phyloP scores from a whole-genome alignment of 352 stramenopile genomes.

The Globisporangium irregulare region DNA sequence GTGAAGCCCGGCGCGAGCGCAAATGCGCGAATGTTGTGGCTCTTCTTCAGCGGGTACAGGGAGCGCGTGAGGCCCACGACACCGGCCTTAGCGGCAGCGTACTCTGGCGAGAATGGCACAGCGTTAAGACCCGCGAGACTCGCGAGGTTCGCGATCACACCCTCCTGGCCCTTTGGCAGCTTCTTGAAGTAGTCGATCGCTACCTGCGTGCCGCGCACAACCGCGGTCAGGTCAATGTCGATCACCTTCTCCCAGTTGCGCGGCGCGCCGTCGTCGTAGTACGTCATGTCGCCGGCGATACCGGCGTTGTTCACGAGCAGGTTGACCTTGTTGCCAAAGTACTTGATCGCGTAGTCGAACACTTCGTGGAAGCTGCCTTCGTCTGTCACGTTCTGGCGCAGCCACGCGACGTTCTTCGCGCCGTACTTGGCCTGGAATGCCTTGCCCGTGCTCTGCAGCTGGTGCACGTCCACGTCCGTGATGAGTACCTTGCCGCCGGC shows the following conservation, averaged over 20 bases:
- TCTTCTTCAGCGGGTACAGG: conserved; percentile 53
- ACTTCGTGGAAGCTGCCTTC: conserved; percentile 51
- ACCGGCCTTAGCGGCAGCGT: conserved; percentile 69
- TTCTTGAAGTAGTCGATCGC: conserved; percentile 59
- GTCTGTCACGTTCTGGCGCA: conserved; percentile 72
- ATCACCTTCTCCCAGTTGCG: conserved; percentile 62
- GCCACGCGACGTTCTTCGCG: conserved; percentile 53
- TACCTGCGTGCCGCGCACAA: conserved; percentile 69
- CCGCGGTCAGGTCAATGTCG: conserved; percentile 64
- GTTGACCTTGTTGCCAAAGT: conserved; percentile 63
- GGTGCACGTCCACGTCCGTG: conserved; percentile 69
- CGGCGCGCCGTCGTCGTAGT: conserved; percentile 39
- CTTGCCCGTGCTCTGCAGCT: conserved; percentile 56
- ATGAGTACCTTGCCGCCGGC: conserved; percentile 61
- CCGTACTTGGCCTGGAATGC: conserved; percentile 52
- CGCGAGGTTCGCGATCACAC: conserved; percentile 68
- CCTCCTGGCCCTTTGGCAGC: conserved; percentile 54
- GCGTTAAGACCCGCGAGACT: conserved; percentile 60
- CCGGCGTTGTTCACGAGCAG: conserved; percentile 81
- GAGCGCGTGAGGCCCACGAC: conserved; percentile 76
- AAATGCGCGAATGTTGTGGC: conserved; percentile 68
- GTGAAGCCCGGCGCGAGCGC: conserved; percentile 67
- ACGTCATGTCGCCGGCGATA: conserved; percentile 56
- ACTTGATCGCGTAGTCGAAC: conserved; percentile 58
- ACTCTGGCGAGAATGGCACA: conserved; percentile 58